Base-by-base conservation (phyloP, 768 basidiomycete species). In the Tulasnella sp. region DNA sequence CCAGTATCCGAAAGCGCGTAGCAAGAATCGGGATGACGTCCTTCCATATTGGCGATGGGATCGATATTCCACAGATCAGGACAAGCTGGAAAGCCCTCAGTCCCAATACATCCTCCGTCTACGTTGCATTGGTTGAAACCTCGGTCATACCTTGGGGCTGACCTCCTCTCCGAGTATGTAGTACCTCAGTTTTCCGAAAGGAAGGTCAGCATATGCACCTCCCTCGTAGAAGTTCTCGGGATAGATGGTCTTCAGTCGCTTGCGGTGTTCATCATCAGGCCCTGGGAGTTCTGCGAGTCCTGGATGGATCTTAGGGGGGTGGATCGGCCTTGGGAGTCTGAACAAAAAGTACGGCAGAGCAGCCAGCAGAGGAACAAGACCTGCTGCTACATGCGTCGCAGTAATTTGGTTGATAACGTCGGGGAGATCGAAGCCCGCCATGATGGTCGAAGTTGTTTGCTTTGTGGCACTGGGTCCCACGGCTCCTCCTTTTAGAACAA, bases 81-180 rank as follows among this genome's bases (percentile, higher is more conserved):
- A 91, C 86, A 26, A 93, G 82, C 91, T 93, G 44, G 26, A 52
- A 11, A 3, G 47, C 8, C 47, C 17, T 9, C 7, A 22, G 16
- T 5, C 5, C 42, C 16, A 17, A 12, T 1, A 9, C 1, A 26
- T 52, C 47, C n/a, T 9, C 11, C 6, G 7, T 5, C n/a, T 9
- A 29, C 11, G n/a, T 42, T 4, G 32, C 26, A 12, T 62, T 8
- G 11, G 62, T 44, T 41, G n/a, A 11, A 68, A 71, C 9, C 32
- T 34, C 47, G 62, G 44, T 22, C 3, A 34, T 65, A 73, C 66
- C 74, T 73, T 70, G 70, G 68, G 39, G 5, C 90, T 90, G 14
- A 84, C 79, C 75, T 87, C 86, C 26, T 90, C 90, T 3, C 91
- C 91, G 35, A 89, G 77, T 44, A 92, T 77, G 90, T 91, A 93